Base-by-base conservation (phyloP, 2,329 filamentous ascomycete genomes). In the Chlorencoelia australis region DNA sequence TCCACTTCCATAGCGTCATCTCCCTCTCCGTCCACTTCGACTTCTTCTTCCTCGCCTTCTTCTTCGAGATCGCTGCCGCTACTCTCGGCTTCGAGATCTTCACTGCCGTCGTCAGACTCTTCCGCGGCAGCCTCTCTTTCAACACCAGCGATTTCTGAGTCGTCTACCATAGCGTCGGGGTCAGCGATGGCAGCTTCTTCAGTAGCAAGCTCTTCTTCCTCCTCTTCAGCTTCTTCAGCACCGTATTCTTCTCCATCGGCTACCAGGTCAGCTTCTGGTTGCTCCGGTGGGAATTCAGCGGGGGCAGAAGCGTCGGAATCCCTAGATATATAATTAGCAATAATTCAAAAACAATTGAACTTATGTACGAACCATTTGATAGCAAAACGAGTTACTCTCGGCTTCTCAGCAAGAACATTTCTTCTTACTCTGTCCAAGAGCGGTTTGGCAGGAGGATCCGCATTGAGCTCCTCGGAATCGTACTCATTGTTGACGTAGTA, bases 401-500 rank as follows among this genome's bases (percentile, higher is more conserved):
- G 91, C 74, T 98, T 98, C 66, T 96, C 89, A 3, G 88, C 87
- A 24, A 98, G 74, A 33, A 98, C 84, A 57, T 93, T 95, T 51
- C 93, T 81, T 49, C 77, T 76, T 46, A 98, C 86, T 55, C 87
- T 85, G 59, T 98, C 93, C 47, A 96, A 80, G 50, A 93, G 72
- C 25, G 88, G 88, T 68, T 94, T 94, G 40, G 86, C 72, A 5
- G 91, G 91, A 7, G 91, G 91, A 52, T 96, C 88, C 31, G 81
- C 78, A 52, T 77, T 82, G 45, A 98, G 73, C 59, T 94, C 85
- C 54, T 93, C 86, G 17, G 83, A 82, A 51, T 94, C 86, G 61
- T 98, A 98, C 62, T 98, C 93, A 55, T 98, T 98, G 71, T 96
- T 98, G 55, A 98, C 91, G 52, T 98, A 98, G 73, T 98, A 98